Percentiles rank a stretch among this genome's conserved stretches.
Conservation (phyloP, 2,329 filamentous ascomycete genomes). For the Aspergillus luchuensis region DNA sequence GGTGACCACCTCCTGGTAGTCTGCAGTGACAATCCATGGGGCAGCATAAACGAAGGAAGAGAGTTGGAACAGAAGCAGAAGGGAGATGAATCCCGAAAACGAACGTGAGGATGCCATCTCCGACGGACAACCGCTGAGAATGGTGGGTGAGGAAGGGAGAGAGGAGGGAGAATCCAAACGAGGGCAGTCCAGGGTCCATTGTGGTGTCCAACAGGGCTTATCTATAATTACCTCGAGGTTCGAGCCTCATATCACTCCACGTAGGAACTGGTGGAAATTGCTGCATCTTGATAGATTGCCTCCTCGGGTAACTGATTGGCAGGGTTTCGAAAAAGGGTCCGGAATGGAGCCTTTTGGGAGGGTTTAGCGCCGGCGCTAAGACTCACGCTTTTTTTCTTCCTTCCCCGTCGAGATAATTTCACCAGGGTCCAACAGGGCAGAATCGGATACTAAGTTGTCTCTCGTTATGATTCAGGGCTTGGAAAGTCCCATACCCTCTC, state of each 20-base stretch:
- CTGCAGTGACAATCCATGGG: conserved; percentile 36
- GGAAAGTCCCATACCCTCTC: too few relatives aligned
- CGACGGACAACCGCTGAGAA: background rate
- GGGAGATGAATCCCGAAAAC: conserved; percentile 21
- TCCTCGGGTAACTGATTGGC: background rate
- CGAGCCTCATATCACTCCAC: background rate
- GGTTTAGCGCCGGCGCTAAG: background rate
- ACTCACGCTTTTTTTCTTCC: background rate
- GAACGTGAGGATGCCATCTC: conserved; percentile 29
- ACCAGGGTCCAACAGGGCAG: too few relatives aligned
- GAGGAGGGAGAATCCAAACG: background rate
- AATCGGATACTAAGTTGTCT: too few relatives aligned
- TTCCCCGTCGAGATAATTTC: background rate
- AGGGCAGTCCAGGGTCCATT: background rate
- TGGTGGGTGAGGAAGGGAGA: background rate
- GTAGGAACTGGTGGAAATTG: background rate
- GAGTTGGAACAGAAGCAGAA: conserved; percentile 21
- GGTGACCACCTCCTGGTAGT: conserved; percentile 23
- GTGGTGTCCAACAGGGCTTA: background rate
- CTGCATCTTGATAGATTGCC: background rate
- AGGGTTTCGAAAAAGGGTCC: background rate
- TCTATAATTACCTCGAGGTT: background rate
- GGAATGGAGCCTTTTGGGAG: background rate
- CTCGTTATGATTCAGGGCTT: background rate
- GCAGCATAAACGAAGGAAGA: conserved; percentile 25